Conservation (phyloP, 179 eudicot genomes). For the Silene coronaria region DNA sequence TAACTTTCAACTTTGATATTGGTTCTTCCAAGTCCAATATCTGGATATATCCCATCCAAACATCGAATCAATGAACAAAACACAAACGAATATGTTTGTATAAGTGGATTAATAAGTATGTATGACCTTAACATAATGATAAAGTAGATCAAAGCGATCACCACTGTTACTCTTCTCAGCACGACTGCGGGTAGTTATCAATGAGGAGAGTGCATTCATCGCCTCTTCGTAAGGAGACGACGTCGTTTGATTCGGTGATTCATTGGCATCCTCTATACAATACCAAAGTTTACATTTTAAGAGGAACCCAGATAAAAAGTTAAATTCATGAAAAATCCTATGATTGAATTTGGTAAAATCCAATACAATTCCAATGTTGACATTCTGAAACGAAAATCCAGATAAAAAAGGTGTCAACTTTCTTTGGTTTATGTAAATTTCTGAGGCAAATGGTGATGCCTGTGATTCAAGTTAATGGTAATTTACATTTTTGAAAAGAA, state of each 20-base stretch:
- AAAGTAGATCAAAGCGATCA: constrained; percentile 64
- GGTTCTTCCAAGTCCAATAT: constrained; percentile 87
- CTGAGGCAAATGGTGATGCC: too few relatives aligned
- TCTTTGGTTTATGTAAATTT: too few relatives aligned
- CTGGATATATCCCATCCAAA: constrained; percentile 30
- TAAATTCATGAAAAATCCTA: neutral
- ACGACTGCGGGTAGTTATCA: constrained; percentile 77
- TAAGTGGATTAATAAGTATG: neutral
- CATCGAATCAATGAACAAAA: neutral
- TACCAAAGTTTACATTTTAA: constrained; percentile 9
- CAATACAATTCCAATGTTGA: too few relatives aligned
- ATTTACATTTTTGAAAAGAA: neutral
- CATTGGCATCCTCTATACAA: constrained; percentile 41
- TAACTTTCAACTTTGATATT: constrained; percentile 71
- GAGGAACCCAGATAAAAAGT: constrained; percentile 21
- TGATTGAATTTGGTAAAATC: constrained; percentile 1
- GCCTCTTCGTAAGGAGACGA: constrained; percentile 82
- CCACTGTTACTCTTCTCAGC: constrained; percentile 76
- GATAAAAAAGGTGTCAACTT: too few relatives aligned
- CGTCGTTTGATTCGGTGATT: constrained; percentile 18
- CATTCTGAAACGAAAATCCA: too few relatives aligned
- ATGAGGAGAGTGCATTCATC: constrained; percentile 78
- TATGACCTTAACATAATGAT: constrained; percentile 70
- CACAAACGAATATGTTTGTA: neutral
- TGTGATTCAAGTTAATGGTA: neutral